phyloP scores from a whole-genome alignment of 768 basidiomycete genomes.

The Cubamyces lactineus region DNA sequence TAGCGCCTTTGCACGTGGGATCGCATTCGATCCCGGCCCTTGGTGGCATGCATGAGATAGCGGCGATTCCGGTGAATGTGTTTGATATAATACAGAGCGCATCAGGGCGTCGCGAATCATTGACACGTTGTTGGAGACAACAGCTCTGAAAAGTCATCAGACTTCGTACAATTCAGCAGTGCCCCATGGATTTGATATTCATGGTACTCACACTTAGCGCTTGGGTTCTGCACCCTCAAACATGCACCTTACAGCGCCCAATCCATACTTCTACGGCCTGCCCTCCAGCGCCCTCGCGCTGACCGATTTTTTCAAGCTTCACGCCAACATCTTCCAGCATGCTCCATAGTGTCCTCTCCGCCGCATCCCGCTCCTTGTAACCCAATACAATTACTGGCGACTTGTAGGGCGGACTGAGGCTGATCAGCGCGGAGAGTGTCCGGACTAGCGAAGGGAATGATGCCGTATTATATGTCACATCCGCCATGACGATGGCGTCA shows the following conservation, averaged over 20 bases:
- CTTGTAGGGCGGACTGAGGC: background rate
- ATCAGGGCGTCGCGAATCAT: too few species aligned
- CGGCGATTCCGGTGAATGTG: too few species aligned
- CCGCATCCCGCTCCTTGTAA: conserved; percentile 84
- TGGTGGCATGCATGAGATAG: too few species aligned
- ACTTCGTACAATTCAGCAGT: too few species aligned
- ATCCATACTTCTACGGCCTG: conserved; percentile 75
- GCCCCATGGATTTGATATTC: too few species aligned
- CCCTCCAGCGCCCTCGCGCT: conserved; percentile 60
- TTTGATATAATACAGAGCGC: too few species aligned
- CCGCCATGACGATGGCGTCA: conserved; percentile 86
- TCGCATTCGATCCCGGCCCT: too few species aligned
- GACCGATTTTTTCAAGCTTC: conserved; percentile 56
- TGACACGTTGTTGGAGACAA: too few species aligned
- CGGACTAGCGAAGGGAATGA: conserved; percentile 78
- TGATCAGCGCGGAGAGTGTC: conserved; percentile 61
- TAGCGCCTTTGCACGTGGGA: too few species aligned
- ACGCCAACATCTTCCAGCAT: conserved; percentile 57
- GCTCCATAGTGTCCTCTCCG: conserved; percentile 77
- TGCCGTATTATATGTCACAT: conserved; percentile 89
- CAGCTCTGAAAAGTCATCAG: too few species aligned
- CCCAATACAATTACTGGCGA: conserved; percentile 66
- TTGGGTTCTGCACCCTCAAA: background rate
- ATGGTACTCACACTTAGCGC: background rate
- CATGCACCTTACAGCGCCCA: conserved; percentile 32